Conservation (phyloP, 139 green algal genomes). For the Pleodorina starrii region DNA sequence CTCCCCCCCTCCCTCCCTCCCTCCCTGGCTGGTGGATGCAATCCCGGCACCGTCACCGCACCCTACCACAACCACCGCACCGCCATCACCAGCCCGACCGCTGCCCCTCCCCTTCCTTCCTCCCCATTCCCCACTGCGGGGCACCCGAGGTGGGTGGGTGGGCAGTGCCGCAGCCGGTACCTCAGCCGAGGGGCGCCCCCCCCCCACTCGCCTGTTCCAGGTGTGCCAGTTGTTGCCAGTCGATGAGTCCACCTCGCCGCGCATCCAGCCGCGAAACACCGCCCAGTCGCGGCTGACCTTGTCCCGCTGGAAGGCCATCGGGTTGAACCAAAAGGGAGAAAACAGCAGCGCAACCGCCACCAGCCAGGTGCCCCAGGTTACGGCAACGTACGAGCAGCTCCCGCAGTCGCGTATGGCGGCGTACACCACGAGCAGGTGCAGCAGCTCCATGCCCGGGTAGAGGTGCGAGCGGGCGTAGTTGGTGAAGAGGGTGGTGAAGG, state of each 20-base stretch:
- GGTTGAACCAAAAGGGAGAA: conserved; percentile 84
- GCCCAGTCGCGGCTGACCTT: conserved; percentile 32
- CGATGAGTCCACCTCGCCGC: not conserved
- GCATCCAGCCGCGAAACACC: not conserved
- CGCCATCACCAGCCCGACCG: too few species aligned
- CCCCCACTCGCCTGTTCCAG: conserved; percentile 20
- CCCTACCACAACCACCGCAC: too few species aligned
- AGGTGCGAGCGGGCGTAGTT: conserved; percentile 73
- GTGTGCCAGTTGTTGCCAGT: conserved; percentile 1
- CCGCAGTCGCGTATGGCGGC: conserved; percentile 54
- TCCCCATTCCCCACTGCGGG: too few species aligned
- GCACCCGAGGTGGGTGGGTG: too few species aligned
- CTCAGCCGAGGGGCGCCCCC: too few species aligned
- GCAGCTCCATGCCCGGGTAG: conserved; percentile 71
- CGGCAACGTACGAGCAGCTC: conserved; percentile 54
- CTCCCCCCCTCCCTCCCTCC: too few species aligned
- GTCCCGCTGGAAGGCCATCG: conserved; percentile 24
- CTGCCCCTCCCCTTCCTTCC: not conserved
- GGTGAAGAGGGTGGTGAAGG: conserved; percentile 68
- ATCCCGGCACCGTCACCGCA: not conserved
- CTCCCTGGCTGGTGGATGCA: not conserved
- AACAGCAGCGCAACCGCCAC: conserved; percentile 73
- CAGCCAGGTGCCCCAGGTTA: conserved; percentile 78
- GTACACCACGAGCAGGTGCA: conserved; percentile 70
- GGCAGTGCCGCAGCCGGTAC: too few species aligned